Conservation (phyloP, 768 basidiomycete species). For the Erythrobasidium yunnanense region DNA sequence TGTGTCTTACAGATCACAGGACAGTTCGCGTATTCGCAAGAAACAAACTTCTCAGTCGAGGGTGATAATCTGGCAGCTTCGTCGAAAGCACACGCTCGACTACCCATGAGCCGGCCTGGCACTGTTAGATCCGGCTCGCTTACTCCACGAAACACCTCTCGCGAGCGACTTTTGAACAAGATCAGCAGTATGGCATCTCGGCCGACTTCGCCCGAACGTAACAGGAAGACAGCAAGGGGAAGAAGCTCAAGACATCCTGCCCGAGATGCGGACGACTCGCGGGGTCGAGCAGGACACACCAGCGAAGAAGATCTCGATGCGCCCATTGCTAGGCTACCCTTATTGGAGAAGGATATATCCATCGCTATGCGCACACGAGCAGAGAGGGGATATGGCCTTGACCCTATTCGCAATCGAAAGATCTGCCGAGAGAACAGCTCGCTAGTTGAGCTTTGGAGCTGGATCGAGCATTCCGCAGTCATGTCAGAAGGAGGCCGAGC, state of each 20-base stretch:
- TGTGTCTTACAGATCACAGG: neutral
- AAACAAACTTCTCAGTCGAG: constrained; percentile 13
- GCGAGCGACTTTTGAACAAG: neutral
- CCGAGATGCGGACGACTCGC: too few relatives aligned
- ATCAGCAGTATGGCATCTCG: constrained; percentile 10
- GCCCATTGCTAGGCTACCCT: constrained; percentile 2
- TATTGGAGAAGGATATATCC: constrained; percentile 20
- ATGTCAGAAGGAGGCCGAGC: constrained; percentile 18
- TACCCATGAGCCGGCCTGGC: neutral
- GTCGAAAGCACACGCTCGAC: neutral
- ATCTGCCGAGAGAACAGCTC: neutral
- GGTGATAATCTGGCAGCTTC: constrained; percentile 6
- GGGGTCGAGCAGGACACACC: too few relatives aligned
- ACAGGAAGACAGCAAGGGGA: neutral
- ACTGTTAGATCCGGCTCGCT: neutral
- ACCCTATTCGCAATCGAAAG: constrained; percentile 1
- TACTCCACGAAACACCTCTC: neutral
- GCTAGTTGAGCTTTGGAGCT: constrained; percentile 9
- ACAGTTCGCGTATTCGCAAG: constrained; percentile 21
- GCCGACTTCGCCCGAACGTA: constrained; percentile 1
- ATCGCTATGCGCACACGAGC: constrained; percentile 5
- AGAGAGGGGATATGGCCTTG: constrained; percentile 14
- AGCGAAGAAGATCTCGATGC: constrained; percentile 16
- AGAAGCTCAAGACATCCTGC: constrained; percentile 2
- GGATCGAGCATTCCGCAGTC: constrained; percentile 18